Evolutionary conservation across 768 basidiomycete species (phyloP).

Genomic region (Cyathus striatus): DNA sequence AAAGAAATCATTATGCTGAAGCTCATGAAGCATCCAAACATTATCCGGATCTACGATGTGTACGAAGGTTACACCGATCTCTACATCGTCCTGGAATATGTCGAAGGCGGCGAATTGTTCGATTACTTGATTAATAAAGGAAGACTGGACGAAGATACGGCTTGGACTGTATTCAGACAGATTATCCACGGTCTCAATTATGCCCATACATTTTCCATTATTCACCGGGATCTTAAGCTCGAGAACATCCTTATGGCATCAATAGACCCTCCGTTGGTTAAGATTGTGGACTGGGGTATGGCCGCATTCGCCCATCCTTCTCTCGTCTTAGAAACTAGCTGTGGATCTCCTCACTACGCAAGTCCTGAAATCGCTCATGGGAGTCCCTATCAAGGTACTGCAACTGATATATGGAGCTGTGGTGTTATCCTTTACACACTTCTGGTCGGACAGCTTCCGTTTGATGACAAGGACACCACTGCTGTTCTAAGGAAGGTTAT

Average conservation of each 20-base stretch:
- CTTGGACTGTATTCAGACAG: constrained; percentile 90
- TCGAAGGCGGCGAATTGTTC: constrained; percentile 94
- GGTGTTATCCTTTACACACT: constrained; percentile 92
- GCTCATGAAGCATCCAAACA: constrained; percentile 97
- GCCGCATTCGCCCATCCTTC: constrained; percentile 89
- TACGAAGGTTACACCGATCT: constrained; percentile 90
- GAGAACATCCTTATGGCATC: constrained; percentile 94
- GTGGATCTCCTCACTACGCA: constrained; percentile 95
- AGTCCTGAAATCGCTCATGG: constrained; percentile 96
- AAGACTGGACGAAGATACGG: constrained; percentile 73
- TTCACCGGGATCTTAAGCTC: constrained; percentile 96
- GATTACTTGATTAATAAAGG: constrained; percentile 93
- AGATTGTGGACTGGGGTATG: constrained; percentile 99
- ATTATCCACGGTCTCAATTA: constrained; percentile 95
- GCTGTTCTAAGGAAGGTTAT: constrained; percentile 83
- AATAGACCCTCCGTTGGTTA: constrained; percentile 75
- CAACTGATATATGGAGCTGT: constrained; percentile 95
- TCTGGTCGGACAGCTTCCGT: constrained; percentile 86
- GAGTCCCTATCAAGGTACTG: constrained; percentile 80
- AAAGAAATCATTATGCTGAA: constrained; percentile 99
- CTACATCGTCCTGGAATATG: constrained; percentile 91
- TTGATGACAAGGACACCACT: constrained; percentile 86
- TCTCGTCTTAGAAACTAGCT: constrained; percentile 86
- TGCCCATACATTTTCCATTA: constrained; percentile 95
- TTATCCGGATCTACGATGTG: constrained; percentile 92